Evolutionary conservation across 108 stramenopile genomes (phyloP).

Genomic region (Skeletonema grethae): DNA sequence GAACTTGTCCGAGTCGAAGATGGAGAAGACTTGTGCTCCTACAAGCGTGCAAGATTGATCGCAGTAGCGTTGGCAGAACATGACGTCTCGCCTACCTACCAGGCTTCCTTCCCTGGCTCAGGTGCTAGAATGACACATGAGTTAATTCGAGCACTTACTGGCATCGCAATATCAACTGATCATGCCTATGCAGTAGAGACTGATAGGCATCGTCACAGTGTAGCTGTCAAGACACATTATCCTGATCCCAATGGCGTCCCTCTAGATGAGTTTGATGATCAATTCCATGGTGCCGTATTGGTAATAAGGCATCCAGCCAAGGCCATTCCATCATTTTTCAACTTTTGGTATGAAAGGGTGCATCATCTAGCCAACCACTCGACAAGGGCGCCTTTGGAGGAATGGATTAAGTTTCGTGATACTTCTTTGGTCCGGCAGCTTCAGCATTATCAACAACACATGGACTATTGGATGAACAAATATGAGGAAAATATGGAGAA

Average conservation of each 20-base stretch:
- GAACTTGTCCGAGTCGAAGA: not conserved
- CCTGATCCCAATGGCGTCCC: not conserved
- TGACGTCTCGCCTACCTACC: constrained; percentile 10
- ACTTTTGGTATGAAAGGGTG: constrained; percentile 22
- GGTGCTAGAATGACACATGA: constrained; percentile 32
- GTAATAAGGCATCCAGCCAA: constrained; percentile 33
- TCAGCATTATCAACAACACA: constrained; percentile 16
- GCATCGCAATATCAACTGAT: constrained; percentile 12
- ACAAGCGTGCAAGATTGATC: not conserved
- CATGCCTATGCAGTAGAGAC: constrained; percentile 12
- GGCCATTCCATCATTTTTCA: constrained; percentile 33
- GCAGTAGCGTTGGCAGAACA: constrained; percentile 5
- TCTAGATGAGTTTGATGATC: constrained; percentile 10
- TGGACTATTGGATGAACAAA: constrained; percentile 26
- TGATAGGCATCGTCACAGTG: constrained; percentile 7
- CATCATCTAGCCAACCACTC: constrained; percentile 18
- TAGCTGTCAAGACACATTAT: constrained; percentile 42
- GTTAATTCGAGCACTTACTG: constrained; percentile 15
- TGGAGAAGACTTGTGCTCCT: not conserved
- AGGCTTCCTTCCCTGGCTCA: constrained; percentile 37
- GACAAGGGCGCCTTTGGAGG: constrained; percentile 22
- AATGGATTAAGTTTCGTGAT: constrained; percentile 37
- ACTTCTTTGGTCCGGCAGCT: constrained; percentile 13
- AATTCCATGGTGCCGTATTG: constrained; percentile 19
- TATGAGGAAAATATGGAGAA: constrained; percentile 13